Evolutionary conservation across 108 stramenopile genomes (phyloP).

Genomic region (Nitzschia putrida): DNA sequence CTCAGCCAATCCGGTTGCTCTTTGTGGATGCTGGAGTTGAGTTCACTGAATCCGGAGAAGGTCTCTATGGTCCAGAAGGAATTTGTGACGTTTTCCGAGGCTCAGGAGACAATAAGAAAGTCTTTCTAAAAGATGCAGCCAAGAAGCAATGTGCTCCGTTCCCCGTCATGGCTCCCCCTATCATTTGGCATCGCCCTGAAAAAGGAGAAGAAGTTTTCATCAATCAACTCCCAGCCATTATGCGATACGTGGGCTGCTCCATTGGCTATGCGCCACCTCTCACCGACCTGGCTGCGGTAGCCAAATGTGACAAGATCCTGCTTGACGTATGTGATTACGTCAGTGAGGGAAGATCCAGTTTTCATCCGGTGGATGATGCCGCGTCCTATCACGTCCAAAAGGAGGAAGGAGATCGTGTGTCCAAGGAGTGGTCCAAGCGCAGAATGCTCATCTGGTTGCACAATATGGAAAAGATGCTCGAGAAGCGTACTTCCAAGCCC

Average conservation of each 20-base stretch:
- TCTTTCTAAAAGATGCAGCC: too few species aligned
- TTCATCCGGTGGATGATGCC: slow-evolving; percentile 43
- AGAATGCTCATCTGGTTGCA: slow-evolving; percentile 34
- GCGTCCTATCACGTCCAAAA: slow-evolving; percentile 46
- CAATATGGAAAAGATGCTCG: slow-evolving; percentile 41
- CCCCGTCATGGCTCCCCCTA: slow-evolving; percentile 33
- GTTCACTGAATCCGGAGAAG: slow-evolving; percentile 25
- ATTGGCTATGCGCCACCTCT: slow-evolving; percentile 39
- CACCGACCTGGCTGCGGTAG: slow-evolving; percentile 23
- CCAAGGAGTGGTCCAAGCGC: slow-evolving; percentile 29
- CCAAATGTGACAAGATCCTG: slow-evolving; percentile 15
- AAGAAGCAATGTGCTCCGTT: too few species aligned
- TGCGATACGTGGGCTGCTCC: slow-evolving; percentile 34
- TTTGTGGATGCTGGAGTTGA: slow-evolving; percentile 33
- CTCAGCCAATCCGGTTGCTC: slow-evolving; percentile 41
- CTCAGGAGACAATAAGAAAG: neutral
- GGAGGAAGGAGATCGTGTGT: slow-evolving; percentile 42
- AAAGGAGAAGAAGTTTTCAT: slow-evolving; percentile 37
- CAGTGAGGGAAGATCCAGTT: slow-evolving; percentile 34
- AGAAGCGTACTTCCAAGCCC: slow-evolving; percentile 11
- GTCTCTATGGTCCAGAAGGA: slow-evolving; percentile 33
- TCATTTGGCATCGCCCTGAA: slow-evolving; percentile 42
- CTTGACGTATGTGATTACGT: slow-evolving; percentile 42
- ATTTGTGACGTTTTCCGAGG: slow-evolving; percentile 40
- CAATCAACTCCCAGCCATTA: slow-evolving; percentile 43